Base-by-base conservation (phyloP, 179 eudicot species). In the Silene coronaria region DNA sequence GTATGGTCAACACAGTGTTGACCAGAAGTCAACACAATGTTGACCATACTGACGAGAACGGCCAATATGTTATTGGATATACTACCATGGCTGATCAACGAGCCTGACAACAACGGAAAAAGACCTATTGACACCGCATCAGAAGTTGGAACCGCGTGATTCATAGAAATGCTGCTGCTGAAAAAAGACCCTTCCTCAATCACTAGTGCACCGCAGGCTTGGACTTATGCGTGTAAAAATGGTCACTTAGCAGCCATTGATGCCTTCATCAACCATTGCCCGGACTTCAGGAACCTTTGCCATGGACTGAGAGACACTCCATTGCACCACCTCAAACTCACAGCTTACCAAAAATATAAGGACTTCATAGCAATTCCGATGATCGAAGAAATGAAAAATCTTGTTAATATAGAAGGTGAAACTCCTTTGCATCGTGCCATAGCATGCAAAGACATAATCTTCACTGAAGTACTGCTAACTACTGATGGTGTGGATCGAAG, bases 361-460 rank as follows among this genome's bases (percentile, higher is more conserved):
- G 69, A 66, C 0, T 61, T 78, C 16, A 58, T 78, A 2, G 51
- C 23, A 6, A 17, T 38, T 13, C 77, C 74, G 2, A 23, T 55
- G 22, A 42, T 73, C 1, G 16, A 27, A 2, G 76, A 66, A 21
- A 21, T 78, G 27, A 72, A 26, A 46, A 78, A 78, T 9, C n/a
- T 11, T 9, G 26, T 23, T 5, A 60, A 78, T 75, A 66, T 23
- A 11, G 10, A 16, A n/a, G 74, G 74, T 6, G 74, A 42, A 7
- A 78, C 81, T 2, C 77, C 81, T 4, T 45, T 78, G 38, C 81
- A 74, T 22, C 46, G 14, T 23, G 81, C 81, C 12, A 12, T 74
- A 38, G 22, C 3, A 17, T 19, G 63, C 10, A 16, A 67, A 1
- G 58, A 78, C 53, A 64, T 65, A 24, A 3, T 36, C 28, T 67